These are phyloP conservation scores for Hibiscus mutabilis DNA, from an alignment of 345 rosid species.

Conservation along the genomic window DNA sequence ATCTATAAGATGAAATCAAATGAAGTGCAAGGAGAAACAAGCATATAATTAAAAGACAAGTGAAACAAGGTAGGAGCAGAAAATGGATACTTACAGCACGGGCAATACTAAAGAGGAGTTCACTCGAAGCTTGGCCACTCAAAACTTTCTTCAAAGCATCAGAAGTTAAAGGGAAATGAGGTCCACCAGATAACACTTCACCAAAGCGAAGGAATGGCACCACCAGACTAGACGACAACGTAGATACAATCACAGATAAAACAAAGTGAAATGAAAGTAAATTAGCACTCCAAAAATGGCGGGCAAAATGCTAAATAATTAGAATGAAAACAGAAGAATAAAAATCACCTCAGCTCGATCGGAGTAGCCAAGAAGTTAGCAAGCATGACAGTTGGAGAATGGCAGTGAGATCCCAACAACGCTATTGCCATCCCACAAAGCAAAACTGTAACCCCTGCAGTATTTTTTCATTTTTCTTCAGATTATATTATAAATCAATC, in stretches of 20 bases:
- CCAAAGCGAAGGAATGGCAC: conserved; percentile 95
- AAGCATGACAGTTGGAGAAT: conserved; percentile 82
- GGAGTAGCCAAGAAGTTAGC: conserved; percentile 89
- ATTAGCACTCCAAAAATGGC: not conserved
- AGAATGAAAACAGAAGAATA: not conserved
- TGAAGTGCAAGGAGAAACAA: not conserved
- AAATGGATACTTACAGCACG: conserved; percentile 62
- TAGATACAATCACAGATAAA: not conserved
- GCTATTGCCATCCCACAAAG: conserved; percentile 84
- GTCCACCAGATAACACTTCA: conserved; percentile 64
- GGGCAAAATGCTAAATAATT: conserved; percentile 17
- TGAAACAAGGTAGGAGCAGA: not conserved
- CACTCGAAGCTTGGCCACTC: conserved; percentile 76
- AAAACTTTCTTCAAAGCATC: conserved; percentile 87
- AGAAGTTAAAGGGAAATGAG: conserved; percentile 80
- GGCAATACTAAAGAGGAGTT: conserved; percentile 58
- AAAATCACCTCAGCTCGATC: conserved; percentile 64
- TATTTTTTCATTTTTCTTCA: not conserved
- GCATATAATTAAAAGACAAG: not conserved
- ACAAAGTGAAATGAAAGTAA: not conserved
- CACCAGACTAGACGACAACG: conserved; percentile 43
- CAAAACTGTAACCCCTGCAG: conserved; percentile 72
- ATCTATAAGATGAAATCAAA: not conserved
- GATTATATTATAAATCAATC: not conserved
- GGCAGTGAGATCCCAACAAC: conserved; percentile 59